Base-by-base conservation (phyloP, 2,329 filamentous ascomycete species). In the Cytospora schulzeri region DNA sequence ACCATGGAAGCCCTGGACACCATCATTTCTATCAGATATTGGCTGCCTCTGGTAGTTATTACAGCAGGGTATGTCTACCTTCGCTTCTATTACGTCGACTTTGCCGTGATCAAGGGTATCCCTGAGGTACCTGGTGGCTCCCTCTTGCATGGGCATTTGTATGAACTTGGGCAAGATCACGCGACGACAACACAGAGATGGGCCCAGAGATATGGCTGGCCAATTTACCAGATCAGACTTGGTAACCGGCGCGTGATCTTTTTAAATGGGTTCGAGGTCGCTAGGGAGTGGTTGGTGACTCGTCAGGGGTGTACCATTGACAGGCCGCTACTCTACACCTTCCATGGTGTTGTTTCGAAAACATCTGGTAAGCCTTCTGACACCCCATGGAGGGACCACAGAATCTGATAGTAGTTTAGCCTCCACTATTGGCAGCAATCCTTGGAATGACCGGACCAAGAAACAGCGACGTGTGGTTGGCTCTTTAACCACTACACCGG, bases 391-490 rank as follows among this genome's bases (percentile, higher is more conserved):
- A 8, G 19, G 19, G 12, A 28, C 5, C 4, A 7, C 1, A 15
- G 15, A 9, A 35, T 35, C 51, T 61, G 7, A 63, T 17, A 12
- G 5, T 3, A 7, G 26, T 41, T 19, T 17, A 64, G 57, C 62
- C 2, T 60, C 62, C 7, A 64, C 62, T 5, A 64, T 64, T 31
- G 62, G 62, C 5, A 64, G 19, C 35, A 64, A 60, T 24, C 62
- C 62, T 22, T 64, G 62, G 62, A 48, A 64, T 38, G 57, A 64
- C n/a, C 33, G 38, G 26, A 64, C 62, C 17, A 56, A 54, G 26
- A 64, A 64, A 28, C 57, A 64, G 41, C 48, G 62, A 5, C 62
- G 62, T n/a, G 51, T 64, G 17, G 62, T 64, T 15, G 62, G 62
- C 38, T 60, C 62, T 4, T 50, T 64, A 15, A 64, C 62, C 38